Evolutionary conservation across 495 filamentous ascomycete species (phyloP), one percentile per base, ranked within the genome.

Genomic region (Neurospora cerealis): DNA sequence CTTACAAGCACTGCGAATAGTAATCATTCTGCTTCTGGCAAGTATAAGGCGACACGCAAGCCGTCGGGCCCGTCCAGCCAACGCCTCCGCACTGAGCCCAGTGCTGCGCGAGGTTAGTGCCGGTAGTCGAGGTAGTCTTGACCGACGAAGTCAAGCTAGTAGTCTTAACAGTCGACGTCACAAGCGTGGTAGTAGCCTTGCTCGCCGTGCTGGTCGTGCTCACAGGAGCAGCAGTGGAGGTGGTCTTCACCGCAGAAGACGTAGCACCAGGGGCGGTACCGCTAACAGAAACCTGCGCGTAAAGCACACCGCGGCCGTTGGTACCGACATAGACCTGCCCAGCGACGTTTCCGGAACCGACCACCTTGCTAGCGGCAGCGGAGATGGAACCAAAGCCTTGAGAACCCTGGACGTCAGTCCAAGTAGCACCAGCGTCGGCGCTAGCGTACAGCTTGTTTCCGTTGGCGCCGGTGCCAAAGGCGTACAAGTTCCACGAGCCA

Each of bases 271-370:
- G 37, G 37, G 8, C 37, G 37, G 37, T 10, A 0, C 76, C 74
- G 3, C 69, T 37, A 0, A 79, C 74, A 11, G 62, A 71, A 10
- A 78, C 80, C 74, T 82, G 77, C 13, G 81, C 87, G 74, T 85
- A 88, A 38, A 90, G 83, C 6, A 88, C 87, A 44, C 88, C 88
- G 4, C 88, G 83, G 0, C 88, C 88, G 66, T 90, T 89, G 0
- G 87, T 89, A 1, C 88, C 88, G 40, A 89, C 81, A 73, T 86
- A 89, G 0, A 90, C 88, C 73, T 84, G 85, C 24, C 86, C 86
- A 32, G 83, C 83, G 9, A 82, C 81, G 36, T 85, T 86, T 71
- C 82, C 81, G 74, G 85, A 87, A 17, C 86, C 87, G 15, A 81
- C 83, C 17, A 88, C 77, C 71, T 78, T 82, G 73, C 83, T 85